These are phyloP conservation scores for Pelargonium nanum DNA, from an alignment of 345 rosid species.

Conservation along the genomic window DNA sequence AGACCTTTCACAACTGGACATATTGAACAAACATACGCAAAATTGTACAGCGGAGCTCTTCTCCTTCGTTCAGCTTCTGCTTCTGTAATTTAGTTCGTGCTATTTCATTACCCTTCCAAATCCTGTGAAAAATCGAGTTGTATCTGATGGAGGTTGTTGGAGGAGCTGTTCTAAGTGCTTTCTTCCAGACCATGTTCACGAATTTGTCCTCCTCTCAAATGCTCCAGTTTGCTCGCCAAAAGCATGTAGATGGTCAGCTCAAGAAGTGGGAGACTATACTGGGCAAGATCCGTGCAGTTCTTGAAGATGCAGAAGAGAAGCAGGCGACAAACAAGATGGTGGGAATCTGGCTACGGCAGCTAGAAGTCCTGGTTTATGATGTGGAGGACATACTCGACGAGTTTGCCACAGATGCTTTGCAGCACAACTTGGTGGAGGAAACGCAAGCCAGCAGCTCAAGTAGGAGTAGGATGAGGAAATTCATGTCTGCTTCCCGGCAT, in stretches of 20 bases:
- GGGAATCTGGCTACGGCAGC: constrained; percentile 11
- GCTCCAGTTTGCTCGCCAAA: neutral
- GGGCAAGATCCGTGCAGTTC: constrained; percentile 2
- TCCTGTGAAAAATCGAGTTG: neutral
- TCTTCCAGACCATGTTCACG: neutral
- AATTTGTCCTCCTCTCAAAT: constrained; percentile 7
- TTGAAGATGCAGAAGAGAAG: constrained; percentile 21
- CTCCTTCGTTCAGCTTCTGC: neutral
- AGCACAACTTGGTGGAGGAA: neutral
- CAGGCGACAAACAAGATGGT: constrained; percentile 6
- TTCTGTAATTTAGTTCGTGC: neutral
- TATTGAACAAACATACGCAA: neutral
- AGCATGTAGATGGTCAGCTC: constrained; percentile 1
- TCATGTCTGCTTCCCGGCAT: constrained; percentile 3
- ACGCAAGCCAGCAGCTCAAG: neutral
- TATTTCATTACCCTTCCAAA: no score
- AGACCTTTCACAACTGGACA: neutral
- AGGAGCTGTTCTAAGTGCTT: neutral
- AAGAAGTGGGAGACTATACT: constrained; percentile 8
- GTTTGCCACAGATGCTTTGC: constrained; percentile 7
- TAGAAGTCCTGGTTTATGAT: constrained; percentile 14
- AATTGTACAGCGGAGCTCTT: neutral
- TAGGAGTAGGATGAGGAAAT: neutral
- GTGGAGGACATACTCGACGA: constrained; percentile 25
- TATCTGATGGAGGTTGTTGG: neutral